A percentile compares a stretch with the other conserved stretches of the same genome.
Evolutionary conservation across 2,329 filamentous ascomycete species (phyloP).

Genomic region (Aureobasidium sp.): DNA sequence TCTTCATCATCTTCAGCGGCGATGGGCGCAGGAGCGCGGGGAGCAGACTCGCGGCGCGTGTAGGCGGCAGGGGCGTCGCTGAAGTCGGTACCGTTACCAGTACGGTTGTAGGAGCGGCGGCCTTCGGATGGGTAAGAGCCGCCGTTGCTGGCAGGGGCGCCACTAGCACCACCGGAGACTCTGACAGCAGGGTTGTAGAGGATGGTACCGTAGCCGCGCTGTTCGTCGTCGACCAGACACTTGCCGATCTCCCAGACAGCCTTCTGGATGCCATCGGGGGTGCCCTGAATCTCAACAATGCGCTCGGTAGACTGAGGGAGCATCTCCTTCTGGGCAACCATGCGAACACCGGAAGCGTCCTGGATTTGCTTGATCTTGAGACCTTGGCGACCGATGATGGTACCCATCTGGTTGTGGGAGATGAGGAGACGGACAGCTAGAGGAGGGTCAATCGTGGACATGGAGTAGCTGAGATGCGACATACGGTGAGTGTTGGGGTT

Average conservation of each 20-base stretch:
- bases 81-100: constrained; percentile 95
- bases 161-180: constrained; percentile 60
- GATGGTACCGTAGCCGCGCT: constrained; percentile 92
- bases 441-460: constrained; percentile 20
- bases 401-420: constrained; percentile 99
- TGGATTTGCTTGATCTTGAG: constrained; percentile 99
- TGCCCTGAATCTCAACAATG: constrained; percentile 93
- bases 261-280: constrained; percentile 89
- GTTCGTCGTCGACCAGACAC: constrained; percentile 95
- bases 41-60: constrained; percentile 68
- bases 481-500: constrained; percentile 91
- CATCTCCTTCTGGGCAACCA: constrained; percentile 99
- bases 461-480: constrained; percentile 32
- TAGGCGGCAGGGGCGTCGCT: constrained; percentile 69
- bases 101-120: constrained; percentile 60
- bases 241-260: constrained; percentile 99
- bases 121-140: constrained; percentile 47
- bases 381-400: constrained; percentile 93
- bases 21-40: constrained; percentile 68
- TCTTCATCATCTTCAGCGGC: constrained; percentile 96
- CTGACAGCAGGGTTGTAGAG: constrained; percentile 95
- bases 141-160: constrained; percentile 47
- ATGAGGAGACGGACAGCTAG: constrained; percentile 94
- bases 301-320: constrained; percentile 96
- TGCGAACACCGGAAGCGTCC: constrained; percentile 90